These are phyloP conservation scores for Spinacia oleracea DNA, from an alignment of 179 eudicot genomes.

Conservation along the genomic window DNA sequence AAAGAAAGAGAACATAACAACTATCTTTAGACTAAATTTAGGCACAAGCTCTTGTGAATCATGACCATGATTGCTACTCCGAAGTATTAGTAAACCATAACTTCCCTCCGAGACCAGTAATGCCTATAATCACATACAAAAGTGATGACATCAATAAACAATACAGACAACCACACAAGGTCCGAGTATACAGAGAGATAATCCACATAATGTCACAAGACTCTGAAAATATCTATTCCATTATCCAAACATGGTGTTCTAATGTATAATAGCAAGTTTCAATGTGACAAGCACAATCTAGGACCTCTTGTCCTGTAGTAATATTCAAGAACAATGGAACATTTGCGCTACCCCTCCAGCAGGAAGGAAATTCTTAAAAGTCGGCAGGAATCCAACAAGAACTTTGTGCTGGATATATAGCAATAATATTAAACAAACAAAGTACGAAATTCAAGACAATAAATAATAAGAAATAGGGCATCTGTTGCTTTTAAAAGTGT, in stretches of 20 bases:
- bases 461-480: no score
- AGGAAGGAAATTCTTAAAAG: background rate
- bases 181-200: conserved; percentile 2
- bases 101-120: conserved; percentile 96
- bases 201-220: conserved; percentile 3
- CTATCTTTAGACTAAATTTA: conserved; percentile 83
- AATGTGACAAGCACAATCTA: background rate
- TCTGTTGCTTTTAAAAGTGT: no score
- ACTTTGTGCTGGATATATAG: no score
- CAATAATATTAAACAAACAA: no score
- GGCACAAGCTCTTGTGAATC: conserved; percentile 95
- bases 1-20: conserved; percentile 8
- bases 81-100: conserved; percentile 86
- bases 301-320: background rate
- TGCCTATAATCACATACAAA: conserved; percentile 48
- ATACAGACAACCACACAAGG: conserved; percentile 2
- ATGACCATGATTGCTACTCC: conserved; percentile 88
- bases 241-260: background rate
- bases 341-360: background rate
- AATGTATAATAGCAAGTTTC: background rate
- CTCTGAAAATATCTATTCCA: background rate
- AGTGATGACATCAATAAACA: conserved; percentile 9
- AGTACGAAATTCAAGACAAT: no score
- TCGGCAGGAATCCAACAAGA: background rate
- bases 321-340: background rate